A percentile compares a stretch with the other conserved stretches of the same genome.
phyloP scores from a whole-genome alignment of 1,284 basidiomycete species.

The Cronartium quercuum region DNA sequence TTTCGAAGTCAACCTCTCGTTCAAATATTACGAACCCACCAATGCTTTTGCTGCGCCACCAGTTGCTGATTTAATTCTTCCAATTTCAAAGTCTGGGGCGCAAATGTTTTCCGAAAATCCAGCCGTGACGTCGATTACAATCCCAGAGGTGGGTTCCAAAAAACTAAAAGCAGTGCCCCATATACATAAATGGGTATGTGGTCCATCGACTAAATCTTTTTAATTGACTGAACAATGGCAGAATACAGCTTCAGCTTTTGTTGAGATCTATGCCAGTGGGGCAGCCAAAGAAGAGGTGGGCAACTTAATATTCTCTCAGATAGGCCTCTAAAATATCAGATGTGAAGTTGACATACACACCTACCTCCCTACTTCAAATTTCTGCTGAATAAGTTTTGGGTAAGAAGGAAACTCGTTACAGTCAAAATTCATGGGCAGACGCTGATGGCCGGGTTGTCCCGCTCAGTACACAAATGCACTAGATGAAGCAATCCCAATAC shows the following conservation, averaged over 20 bases:
- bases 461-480: conserved; percentile 28
- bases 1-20: conserved; percentile 9
- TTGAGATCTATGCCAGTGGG: conserved; percentile 38
- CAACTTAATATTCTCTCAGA: no score
- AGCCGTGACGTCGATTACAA: conserved; percentile 3
- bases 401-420: not conserved
- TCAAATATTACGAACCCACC: conserved; percentile 31
- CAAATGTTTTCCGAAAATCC: conserved; percentile 4
- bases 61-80: conserved; percentile 9
- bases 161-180: no score
- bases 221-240: no score
- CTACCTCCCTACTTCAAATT: not conserved
- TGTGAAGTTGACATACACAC: not conserved
- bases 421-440: not conserved
- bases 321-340: no score
- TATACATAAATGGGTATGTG: not conserved
- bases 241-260: conserved; percentile 28
- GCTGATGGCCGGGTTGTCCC: not conserved
- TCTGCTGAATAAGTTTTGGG: conserved; percentile 19
- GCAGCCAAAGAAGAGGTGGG: conserved; percentile 33
- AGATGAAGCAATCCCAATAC: conserved; percentile 51
- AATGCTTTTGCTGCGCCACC: conserved; percentile 14
- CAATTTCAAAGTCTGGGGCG: conserved; percentile 5
- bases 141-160: conserved; percentile 20
- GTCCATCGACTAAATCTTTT: no score